Conservation (phyloP, 352 stramenopile genomes). For the Pythium dissimile region DNA sequence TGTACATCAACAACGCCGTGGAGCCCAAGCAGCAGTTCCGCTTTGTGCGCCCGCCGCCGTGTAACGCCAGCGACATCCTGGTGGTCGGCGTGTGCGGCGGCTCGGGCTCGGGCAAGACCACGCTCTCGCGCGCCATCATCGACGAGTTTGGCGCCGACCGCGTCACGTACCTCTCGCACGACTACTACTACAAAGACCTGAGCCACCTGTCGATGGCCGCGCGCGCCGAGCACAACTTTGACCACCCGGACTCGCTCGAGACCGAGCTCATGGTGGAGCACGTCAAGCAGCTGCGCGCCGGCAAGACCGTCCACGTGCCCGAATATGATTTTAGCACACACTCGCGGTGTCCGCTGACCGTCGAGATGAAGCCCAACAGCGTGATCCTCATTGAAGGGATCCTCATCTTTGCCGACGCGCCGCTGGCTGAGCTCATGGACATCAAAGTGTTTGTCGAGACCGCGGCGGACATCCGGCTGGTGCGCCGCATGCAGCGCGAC, state of each 20-base stretch:
- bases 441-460: constrained; percentile 98
- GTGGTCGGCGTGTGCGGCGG: constrained; percentile 92
- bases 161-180: constrained; percentile 94
- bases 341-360: constrained; percentile 74
- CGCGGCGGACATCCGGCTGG: constrained; percentile 92
- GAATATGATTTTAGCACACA: constrained; percentile 96
- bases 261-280: constrained; percentile 93
- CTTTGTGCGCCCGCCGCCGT: constrained; percentile 28
- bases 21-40: constrained; percentile 40
- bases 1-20: constrained; percentile 80
- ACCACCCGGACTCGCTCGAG: constrained; percentile 96
- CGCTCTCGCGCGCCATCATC: constrained; percentile 88
- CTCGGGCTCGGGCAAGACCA: constrained; percentile 91
- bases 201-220: constrained; percentile 85
- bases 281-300: constrained; percentile 80
- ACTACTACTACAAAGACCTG: constrained; percentile 97
- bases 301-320: constrained; percentile 89
- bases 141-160: constrained; percentile 83
- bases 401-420: constrained; percentile 92
- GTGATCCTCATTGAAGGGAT: constrained; percentile 97
- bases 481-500: constrained; percentile 91
- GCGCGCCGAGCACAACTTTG: constrained; percentile 93
- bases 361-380: constrained; percentile 81
- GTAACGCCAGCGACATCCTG: constrained; percentile 64
- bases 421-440: constrained; percentile 92